Percentiles rank a stretch among this genome's conserved stretches.
phyloP scores from a whole-genome alignment of 441 rosid species.

The Pelargonium myrrhifolium region DNA sequence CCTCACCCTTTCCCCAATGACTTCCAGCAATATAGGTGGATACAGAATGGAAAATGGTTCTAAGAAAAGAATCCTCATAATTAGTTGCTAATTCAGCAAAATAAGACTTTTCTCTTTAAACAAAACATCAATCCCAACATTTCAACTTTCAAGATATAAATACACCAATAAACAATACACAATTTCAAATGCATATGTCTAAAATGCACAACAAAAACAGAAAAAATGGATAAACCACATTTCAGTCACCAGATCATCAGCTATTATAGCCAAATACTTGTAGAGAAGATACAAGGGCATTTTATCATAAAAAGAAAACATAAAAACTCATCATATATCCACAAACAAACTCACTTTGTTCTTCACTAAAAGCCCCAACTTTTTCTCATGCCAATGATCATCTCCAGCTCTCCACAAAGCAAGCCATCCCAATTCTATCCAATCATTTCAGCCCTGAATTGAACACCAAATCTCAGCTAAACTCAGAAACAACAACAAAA shows the following conservation, averaged over 20 bases:
- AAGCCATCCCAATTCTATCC: not conserved
- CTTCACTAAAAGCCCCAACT: not conserved
- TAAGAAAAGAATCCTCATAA: too few species aligned
- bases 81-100: too few species aligned
- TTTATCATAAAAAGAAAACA: not conserved
- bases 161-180: not conserved
- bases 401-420: not conserved
- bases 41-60: too few species aligned
- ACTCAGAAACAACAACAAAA: not conserved
- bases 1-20: too few species aligned
- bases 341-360: not conserved
- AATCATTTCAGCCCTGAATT: conserved; percentile 4
- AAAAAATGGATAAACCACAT: not conserved
- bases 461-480: conserved; percentile 6
- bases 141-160: not conserved
- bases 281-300: not conserved
- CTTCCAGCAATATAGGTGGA: too few species aligned
- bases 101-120: too few species aligned
- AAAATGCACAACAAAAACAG: too few species aligned
- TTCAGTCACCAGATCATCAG: not conserved
- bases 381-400: not conserved
- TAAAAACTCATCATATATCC: not conserved
- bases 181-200: not conserved
- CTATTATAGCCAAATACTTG: not conserved
- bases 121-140: too few species aligned